phyloP scores from a whole-genome alignment of 169 alveolate species.

The Perkinsus chesapeaki region DNA sequence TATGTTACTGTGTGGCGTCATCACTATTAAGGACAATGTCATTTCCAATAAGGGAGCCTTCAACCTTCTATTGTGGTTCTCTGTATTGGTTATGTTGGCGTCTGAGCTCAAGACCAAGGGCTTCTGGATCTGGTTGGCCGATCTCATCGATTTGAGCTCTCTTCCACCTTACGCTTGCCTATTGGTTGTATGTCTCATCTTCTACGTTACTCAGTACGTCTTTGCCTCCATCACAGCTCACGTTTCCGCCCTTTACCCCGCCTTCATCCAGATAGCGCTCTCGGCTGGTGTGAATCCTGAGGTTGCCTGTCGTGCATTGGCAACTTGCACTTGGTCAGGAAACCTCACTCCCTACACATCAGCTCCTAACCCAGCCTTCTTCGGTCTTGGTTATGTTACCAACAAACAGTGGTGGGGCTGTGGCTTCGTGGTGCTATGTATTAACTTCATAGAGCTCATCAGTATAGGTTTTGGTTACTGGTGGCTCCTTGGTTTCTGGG shows the following conservation, averaged over 20 bases:
- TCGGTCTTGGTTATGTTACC: not conserved
- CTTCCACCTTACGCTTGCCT: not conserved
- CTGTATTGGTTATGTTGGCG: not conserved
- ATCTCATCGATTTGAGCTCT: not conserved
- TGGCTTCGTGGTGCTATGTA: not conserved
- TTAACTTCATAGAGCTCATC: not conserved
- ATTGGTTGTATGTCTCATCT: not conserved
- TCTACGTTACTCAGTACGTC: not conserved
- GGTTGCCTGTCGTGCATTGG: not conserved
- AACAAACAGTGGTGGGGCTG: not conserved
- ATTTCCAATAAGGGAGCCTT: not conserved
- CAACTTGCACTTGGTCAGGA: not conserved
- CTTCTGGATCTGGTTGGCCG: not conserved
- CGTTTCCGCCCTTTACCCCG: not conserved
- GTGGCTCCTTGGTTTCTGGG: not conserved
- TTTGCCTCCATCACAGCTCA: constrained; percentile 12
- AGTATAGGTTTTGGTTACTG: not conserved
- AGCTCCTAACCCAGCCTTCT: not conserved
- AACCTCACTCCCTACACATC: not conserved
- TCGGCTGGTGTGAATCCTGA: not conserved
- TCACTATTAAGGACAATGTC: not conserved
- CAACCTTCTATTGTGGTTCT: not conserved
- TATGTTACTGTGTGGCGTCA: not conserved
- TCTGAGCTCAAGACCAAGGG: not conserved
- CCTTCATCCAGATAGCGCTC: not conserved